phyloP scores from a whole-genome alignment of 1,139 yeast species.

The Suhomyces coccinellae region DNA sequence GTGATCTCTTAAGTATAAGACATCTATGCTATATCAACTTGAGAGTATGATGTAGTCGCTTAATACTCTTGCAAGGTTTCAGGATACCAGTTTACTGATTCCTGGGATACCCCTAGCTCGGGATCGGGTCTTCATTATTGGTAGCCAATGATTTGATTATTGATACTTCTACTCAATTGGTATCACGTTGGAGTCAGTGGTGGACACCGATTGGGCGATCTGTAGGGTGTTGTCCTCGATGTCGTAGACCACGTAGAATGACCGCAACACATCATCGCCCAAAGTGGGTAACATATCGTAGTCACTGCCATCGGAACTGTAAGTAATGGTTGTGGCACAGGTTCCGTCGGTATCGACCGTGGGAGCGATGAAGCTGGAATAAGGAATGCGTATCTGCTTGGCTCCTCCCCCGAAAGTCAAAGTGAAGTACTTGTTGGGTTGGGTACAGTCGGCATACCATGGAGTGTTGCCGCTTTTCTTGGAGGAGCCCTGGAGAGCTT shows the following conservation, averaged over 20 bases:
- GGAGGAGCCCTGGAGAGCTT: conserved; percentile 1
- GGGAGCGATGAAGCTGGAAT: conserved; percentile 6
- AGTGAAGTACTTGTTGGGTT: conserved; percentile 4
- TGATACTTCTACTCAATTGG: background rate
- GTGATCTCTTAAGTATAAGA: too few relatives aligned
- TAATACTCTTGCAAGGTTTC: too few relatives aligned
- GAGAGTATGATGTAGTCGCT: too few relatives aligned
- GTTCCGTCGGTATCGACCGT: background rate
- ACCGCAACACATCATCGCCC: conserved; percentile 24
- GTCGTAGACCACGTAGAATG: conserved; percentile 26
- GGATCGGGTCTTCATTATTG: too few relatives aligned
- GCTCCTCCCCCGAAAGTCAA: conserved; percentile 5
- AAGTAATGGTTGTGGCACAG: background rate
- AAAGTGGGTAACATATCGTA: conserved; percentile 12
- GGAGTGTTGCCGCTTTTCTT: background rate
- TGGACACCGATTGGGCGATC: conserved; percentile 21
- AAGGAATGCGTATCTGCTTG: conserved; percentile 3
- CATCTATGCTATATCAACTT: too few relatives aligned
- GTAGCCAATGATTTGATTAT: too few relatives aligned
- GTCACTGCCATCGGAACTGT: conserved; percentile 2
- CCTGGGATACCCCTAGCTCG: too few relatives aligned
- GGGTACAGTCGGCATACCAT: conserved; percentile 1
- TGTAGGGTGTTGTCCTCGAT: conserved; percentile 19
- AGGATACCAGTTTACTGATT: too few relatives aligned
- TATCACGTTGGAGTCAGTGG: conserved; percentile 13